phyloP scores from a whole-genome alignment of 2,329 filamentous ascomycete genomes.

The Cryoendolithus antarcticus region DNA sequence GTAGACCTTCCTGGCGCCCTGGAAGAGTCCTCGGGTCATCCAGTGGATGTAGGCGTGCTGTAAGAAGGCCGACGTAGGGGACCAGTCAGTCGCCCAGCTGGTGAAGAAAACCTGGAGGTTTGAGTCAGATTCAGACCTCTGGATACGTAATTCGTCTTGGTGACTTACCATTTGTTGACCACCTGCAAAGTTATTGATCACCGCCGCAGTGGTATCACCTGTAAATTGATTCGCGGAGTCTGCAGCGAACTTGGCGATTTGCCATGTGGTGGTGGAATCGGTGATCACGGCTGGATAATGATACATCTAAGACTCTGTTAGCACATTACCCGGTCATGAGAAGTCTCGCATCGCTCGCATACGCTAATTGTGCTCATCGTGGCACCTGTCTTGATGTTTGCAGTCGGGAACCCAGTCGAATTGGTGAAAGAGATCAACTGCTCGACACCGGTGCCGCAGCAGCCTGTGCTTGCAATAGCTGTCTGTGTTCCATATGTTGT shows the following conservation, averaged over 20 bases:
- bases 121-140: too few species aligned
- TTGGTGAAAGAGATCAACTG: conserved; percentile 44
- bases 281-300: conserved; percentile 47
- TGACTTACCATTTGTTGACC: conserved; percentile 53
- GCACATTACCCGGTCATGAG: too few species aligned
- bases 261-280: conserved; percentile 39
- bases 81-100: conserved; percentile 40
- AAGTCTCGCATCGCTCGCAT: too few species aligned
- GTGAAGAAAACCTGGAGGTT: conserved; percentile 52
- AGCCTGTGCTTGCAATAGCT: conserved; percentile 31
- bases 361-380: conserved; percentile 38
- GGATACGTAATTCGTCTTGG: too few species aligned
- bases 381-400: conserved; percentile 40
- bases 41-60: conserved; percentile 53
- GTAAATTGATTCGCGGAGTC: conserved; percentile 25
- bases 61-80: conserved; percentile 43
- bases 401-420: conserved; percentile 39
- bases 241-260: conserved; percentile 42
- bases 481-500: conserved; percentile 33
- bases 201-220: conserved; percentile 39
- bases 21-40: conserved; percentile 47
- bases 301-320: too few species aligned
- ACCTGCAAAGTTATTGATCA: conserved; percentile 46
- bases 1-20: conserved; percentile 43
- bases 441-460: conserved; percentile 37